Conservation (phyloP, 2,329 filamentous ascomycete genomes). For the Aspergillus costaricaensis region DNA sequence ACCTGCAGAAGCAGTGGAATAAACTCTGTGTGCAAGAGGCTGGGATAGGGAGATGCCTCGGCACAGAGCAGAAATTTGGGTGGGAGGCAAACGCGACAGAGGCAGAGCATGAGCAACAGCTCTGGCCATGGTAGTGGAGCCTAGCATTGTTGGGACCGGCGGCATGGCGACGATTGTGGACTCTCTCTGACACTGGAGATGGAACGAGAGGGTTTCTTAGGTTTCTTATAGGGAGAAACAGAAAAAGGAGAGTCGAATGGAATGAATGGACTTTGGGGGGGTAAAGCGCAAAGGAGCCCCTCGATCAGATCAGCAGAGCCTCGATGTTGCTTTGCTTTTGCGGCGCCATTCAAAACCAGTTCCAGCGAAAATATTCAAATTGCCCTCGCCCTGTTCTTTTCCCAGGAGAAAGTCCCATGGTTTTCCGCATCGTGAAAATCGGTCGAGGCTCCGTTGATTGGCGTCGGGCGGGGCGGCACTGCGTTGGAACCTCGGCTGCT, state of each 20-base stretch:
- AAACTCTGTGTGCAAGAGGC: neutral
- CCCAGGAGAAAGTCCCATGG: neutral
- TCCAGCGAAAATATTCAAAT: too few relatives aligned
- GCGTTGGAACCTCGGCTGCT: neutral
- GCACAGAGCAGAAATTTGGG: neutral
- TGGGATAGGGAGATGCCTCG: neutral
- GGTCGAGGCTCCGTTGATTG: neutral
- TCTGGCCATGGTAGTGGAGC: conserved; percentile 2
- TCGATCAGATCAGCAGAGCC: neutral
- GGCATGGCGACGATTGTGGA: conserved; percentile 5
- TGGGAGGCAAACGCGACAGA: conserved; percentile 1
- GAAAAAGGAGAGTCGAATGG: neutral
- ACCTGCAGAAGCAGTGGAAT: neutral
- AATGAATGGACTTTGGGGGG: neutral
- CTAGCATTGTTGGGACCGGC: conserved; percentile 1
- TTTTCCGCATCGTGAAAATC: neutral
- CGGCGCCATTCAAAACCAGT: neutral
- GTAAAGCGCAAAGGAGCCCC: neutral
- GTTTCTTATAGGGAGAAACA: neutral
- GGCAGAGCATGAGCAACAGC: conserved; percentile 9
- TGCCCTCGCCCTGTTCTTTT: too few relatives aligned
- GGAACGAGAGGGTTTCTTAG: too few relatives aligned
- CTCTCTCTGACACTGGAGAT: neutral
- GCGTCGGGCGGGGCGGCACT: neutral
- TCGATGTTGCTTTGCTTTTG: neutral